Conservation (phyloP, 1,139 yeast species). For the Debaryomyces sp. region DNA sequence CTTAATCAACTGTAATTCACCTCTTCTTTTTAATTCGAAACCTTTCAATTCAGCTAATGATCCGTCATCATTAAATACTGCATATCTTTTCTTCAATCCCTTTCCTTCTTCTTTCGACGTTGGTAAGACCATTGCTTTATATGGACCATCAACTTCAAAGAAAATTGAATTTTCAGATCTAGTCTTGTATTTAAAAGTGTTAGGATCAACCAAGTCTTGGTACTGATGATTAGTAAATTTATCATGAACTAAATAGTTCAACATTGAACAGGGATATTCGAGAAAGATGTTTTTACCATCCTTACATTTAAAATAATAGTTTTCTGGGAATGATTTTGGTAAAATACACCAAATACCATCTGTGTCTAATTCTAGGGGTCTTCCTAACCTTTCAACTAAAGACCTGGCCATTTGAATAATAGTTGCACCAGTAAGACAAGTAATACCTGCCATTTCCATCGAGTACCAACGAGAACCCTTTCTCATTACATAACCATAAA, state of each 20-base stretch:
- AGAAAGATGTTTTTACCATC: constrained; percentile 78
- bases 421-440: constrained; percentile 97
- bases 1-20: constrained; percentile 90
- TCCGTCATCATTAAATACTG: constrained; percentile 95
- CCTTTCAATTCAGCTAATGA: constrained; percentile 94
- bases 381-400: constrained; percentile 90
- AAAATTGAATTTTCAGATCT: constrained; percentile 91
- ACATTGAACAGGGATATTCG: constrained; percentile 96
- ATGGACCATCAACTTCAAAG: constrained; percentile 98
- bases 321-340: constrained; percentile 92
- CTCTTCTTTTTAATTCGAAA: constrained; percentile 94
- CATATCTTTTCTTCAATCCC: constrained; percentile 94
- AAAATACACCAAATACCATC: constrained; percentile 99
- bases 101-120: constrained; percentile 98
- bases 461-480: constrained; percentile 99
- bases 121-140: constrained; percentile 95
- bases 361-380: constrained; percentile 95
- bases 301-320: constrained; percentile 66
- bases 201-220: constrained; percentile 79
- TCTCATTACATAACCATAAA: constrained; percentile 98
- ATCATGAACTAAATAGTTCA: constrained; percentile 90
- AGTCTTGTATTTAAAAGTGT: constrained; percentile 68
- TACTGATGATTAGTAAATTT: constrained; percentile 93
- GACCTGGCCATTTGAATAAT: constrained; percentile 96
- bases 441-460: constrained; percentile 99